Evolutionary conservation across 2,329 filamentous ascomycete species (phyloP), one percentile per base, ranked within the genome.

Genomic region (Coniochaeta prunicola): DNA sequence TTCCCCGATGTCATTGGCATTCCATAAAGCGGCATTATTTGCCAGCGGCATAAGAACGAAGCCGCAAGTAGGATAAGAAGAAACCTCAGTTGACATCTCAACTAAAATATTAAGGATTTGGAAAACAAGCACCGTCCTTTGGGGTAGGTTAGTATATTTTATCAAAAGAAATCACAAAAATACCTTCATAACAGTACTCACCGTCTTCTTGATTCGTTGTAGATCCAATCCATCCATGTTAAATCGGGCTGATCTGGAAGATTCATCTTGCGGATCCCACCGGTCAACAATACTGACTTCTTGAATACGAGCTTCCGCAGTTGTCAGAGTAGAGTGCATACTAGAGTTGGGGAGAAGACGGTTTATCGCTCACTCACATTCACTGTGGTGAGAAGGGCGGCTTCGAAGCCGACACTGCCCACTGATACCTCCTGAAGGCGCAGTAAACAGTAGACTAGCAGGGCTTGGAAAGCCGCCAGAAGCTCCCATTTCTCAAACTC

Each of bases 381-480:
- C 4, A 57, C 31, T 15, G 54, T 59, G 21, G 53, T 38, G 40
- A 59, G 54, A 4, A 59, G 31, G 6, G 58, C 58, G 53, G 19
- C 15, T 42, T 58, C 53, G 15, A 58, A 59, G 42, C n/a, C 45
- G 17, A 24, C 57, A 42, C 48, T 58, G 8, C 48, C 56, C 30
- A 54, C 56, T 26, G 61, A 54, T 33, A 57, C 40, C 38, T 61
- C 57, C 54, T 60, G 57, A n/a, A 58, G 58, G 53, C 58, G 58
- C 26, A 63, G 40, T 15, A 61, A 57, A 50, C 58, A 63, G 36
- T 63, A 63, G 48, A 63, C 26, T 5, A 63, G 58, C 26, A 63
- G 58, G 13, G 60, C 61, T 42, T 63, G 61, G n/a, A 63, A 38
- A 53, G 61, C 58, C 30, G 60, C 58, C 54, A 63, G 34, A 15